Evolutionary conservation across 129 eudicot species (phyloP), one percentile per base, ranked within the genome.

Genomic region (Chrysanthemum lavandulifolium): DNA sequence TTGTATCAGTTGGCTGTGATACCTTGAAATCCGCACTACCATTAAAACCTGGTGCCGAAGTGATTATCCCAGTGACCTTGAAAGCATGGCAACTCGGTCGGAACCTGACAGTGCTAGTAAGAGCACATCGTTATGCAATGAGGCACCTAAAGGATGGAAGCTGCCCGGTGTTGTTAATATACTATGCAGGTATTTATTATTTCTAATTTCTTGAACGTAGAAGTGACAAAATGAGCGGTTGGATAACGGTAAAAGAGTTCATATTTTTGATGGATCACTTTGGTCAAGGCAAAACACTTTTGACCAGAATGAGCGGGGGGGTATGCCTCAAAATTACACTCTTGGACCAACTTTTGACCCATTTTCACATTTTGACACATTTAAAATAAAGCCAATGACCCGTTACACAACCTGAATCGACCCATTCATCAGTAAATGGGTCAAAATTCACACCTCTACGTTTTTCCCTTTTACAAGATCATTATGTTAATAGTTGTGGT

Each of bases 41-140:
- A 23, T 72, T 90, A 69, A 94, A 83, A 79, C 96, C 98, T 9
- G 98, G 98, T 73, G 97, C 96, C 13, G 91, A 94, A 76, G 92
- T 94, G 72, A 90, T 86, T 3, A 86, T 94, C 65, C 93, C 89
- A 10, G 86, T 94, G 13, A 94, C 93, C 49, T 71, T 94, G 72
- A 90, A 86, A 83, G 98, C 98, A 54, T 94, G 98, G 98, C 92
- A 84, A 78, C 86, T 90, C 58, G 79, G 10, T 72, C 79, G 31
- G 97, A 91, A 48, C 21, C 74, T 55, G 97, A 87, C 69, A 48
- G 77, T 65, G 83, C 78, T 14, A 61, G 85, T 68, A 90, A 74
- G 78, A 72, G 69, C 43, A 13, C 81, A 6, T 49, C 78, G 59
- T 85, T 86, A 65, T 71, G 13, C 71, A 58, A 82, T 53, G 36